Evolutionary conservation across 1,139 yeast species (phyloP).

Genomic region (Taphrina sp.): DNA sequence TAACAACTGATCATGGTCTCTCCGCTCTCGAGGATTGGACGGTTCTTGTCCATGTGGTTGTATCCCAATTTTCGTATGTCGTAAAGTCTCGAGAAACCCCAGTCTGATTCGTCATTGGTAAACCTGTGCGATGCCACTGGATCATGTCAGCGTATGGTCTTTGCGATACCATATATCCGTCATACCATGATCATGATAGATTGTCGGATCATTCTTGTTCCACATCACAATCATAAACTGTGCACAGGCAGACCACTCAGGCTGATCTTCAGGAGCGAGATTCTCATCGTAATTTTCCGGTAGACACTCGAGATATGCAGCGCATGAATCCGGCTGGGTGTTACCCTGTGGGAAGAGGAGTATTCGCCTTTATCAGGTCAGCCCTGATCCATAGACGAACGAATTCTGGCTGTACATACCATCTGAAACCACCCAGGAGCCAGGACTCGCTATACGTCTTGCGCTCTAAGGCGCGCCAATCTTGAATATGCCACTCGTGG

Average conservation of each 20-base stretch:
- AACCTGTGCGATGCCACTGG: slow-evolving; percentile 73
- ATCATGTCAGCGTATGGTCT: no score
- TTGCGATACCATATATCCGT: no score
- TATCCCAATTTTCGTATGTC: slow-evolving; percentile 51
- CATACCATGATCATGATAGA: slow-evolving; percentile 48
- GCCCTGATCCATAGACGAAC: neutral
- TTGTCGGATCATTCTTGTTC: slow-evolving; percentile 69
- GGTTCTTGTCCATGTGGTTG: slow-evolving; percentile 37
- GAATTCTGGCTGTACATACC: slow-evolving; percentile 32
- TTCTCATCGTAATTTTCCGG: slow-evolving; percentile 43
- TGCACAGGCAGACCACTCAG: slow-evolving; percentile 77
- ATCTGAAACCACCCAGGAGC: slow-evolving; percentile 61
- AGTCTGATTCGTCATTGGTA: slow-evolving; percentile 71
- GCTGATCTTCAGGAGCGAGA: slow-evolving; percentile 44
- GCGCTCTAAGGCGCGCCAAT: slow-evolving; percentile 55
- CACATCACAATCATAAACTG: slow-evolving; percentile 85
- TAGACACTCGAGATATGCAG: slow-evolving; percentile 41
- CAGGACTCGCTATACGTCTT: slow-evolving; percentile 53
- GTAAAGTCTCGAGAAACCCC: slow-evolving; percentile 88
- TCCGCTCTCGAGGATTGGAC: slow-evolving; percentile 57
- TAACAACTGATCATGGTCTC: slow-evolving; percentile 70
- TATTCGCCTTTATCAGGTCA: slow-evolving; percentile 56
- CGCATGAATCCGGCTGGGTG: slow-evolving; percentile 46
- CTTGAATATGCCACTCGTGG: slow-evolving; percentile 62
- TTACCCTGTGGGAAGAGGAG: slow-evolving; percentile 77